Base-by-base conservation (phyloP, 2,329 filamentous ascomycete genomes). In the Parasarocladium wereldwijsianum region DNA sequence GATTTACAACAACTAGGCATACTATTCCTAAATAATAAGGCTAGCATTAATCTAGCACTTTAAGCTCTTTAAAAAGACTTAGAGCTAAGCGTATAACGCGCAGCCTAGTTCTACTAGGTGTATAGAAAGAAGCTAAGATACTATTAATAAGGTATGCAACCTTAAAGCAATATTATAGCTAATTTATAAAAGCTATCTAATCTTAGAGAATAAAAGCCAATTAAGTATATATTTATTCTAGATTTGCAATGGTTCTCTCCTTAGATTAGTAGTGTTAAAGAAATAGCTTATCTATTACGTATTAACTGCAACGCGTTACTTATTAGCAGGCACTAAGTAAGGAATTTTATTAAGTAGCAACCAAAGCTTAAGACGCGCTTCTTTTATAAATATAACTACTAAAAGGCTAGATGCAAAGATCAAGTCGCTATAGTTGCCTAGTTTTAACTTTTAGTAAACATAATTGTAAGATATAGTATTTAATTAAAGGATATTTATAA, bases 341-440 rank as follows among this genome's bases (percentile, higher is more conserved):
- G 9, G 20, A 23, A 22, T 29, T 17, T 20, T 29, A 29, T 12
- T 14, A 24, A 24, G 23, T 12, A 12, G 23, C 23, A 26, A 24
- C 11, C 32, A 26, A 31, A 32, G 21, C 24, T 34, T 21, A 34
- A 33, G 29, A 30, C 18, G 24, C 21, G 24, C 20, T 26, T 20
- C 23, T 26, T 30, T 36, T 30, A 26, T 27, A 8, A 11, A 28
- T 36, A 40, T 33, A 31, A 41, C 29, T 36, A 32, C 22, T 26
- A 35, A 30, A 39, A 35, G 32, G 36, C 33, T 26, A 25, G 31
- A 21, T 39, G 34, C 27, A 34, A 40, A 35, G 33, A 38, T 33
- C 34, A 24, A 25, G 28, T 30, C 23, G 19, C 40, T 19, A 29
- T 36, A 19, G 36, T 23, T 13, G 15, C n/a, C 28, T 37, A 32